These are phyloP conservation scores for Periconia sp. DNA, from an alignment of 2,329 filamentous ascomycete species.

Conservation along the genomic window DNA sequence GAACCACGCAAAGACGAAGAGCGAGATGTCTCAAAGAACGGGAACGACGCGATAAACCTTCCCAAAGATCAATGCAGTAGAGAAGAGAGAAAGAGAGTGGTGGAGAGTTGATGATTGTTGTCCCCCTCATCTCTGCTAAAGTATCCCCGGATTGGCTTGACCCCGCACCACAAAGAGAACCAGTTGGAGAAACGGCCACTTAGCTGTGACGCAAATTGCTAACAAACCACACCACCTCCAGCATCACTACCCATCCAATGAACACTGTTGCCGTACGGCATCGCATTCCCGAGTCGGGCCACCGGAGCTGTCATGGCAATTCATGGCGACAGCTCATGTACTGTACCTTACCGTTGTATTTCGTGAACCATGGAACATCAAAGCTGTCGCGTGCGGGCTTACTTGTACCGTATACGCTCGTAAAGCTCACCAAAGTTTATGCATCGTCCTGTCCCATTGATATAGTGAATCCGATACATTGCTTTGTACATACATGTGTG, in stretches of 20 bases:
- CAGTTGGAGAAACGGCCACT: background rate
- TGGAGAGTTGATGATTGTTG: background rate
- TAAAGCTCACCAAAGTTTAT: no score
- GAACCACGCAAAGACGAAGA: background rate
- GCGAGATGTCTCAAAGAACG: no score
- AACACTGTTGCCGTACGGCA: background rate
- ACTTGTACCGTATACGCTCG: no score
- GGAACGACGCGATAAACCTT: background rate
- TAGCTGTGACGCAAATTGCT: slow-evolving; percentile 4
- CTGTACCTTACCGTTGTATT: no score
- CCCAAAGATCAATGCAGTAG: background rate
- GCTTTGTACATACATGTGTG: no score
- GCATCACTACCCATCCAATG: background rate
- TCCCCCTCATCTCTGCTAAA: background rate
- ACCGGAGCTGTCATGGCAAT: background rate
- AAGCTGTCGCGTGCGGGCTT: no score
- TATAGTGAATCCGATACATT: no score
- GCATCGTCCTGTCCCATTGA: no score
- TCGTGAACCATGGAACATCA: no score
- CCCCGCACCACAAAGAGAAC: slow-evolving; percentile 10
- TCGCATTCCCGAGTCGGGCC: background rate
- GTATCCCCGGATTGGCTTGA: slow-evolving; percentile 7
- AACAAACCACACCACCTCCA: background rate
- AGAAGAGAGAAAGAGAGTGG: background rate
- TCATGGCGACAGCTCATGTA: no score